phyloP scores from a whole-genome alignment of 441 rosid genomes.

The Raphanus hybrid region DNA sequence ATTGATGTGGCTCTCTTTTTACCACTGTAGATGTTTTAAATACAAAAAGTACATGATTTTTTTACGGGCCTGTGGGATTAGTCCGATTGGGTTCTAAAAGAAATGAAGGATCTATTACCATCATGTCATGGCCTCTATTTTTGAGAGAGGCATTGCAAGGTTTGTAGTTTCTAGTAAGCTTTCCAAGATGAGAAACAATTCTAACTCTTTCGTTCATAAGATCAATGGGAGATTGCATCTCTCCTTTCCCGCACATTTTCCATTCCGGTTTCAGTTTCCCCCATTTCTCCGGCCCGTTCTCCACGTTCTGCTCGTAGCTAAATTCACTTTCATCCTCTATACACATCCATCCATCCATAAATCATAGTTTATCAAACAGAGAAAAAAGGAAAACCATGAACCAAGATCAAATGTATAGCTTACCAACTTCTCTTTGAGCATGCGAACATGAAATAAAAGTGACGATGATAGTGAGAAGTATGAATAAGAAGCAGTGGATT shows the following conservation, averaged over 20 bases:
- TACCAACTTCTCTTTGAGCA: slow-evolving; percentile 32
- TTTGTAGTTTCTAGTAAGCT: slow-evolving; percentile 55
- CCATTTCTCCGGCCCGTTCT: slow-evolving; percentile 65
- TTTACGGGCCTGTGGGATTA: background rate
- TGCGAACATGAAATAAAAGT: slow-evolving; percentile 5
- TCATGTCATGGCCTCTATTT: slow-evolving; percentile 88
- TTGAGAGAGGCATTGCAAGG: slow-evolving; percentile 63
- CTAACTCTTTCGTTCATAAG: slow-evolving; percentile 56
- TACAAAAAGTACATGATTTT: background rate
- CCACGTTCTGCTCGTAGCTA: slow-evolving; percentile 45
- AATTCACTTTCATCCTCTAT: slow-evolving; percentile 74
- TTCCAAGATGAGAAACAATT: slow-evolving; percentile 54
- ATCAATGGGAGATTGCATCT: slow-evolving; percentile 85
- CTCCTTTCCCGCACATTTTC: slow-evolving; percentile 66
- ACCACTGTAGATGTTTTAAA: background rate
- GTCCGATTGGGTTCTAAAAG: background rate
- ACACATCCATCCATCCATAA: slow-evolving; percentile 12
- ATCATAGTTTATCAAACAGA: background rate
- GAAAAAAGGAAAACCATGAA: background rate
- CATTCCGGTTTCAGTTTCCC: slow-evolving; percentile 73
- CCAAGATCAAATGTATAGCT: background rate
- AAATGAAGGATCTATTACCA: slow-evolving; percentile 49
- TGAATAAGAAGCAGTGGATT: slow-evolving; percentile 14
- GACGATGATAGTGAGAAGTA: slow-evolving; percentile 22
- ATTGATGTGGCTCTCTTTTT: background rate